A percentile compares a stretch with the other conserved stretches of the same genome.
Evolutionary conservation across 495 filamentous ascomycete species (phyloP).

Genomic region (Talaromyces liani): DNA sequence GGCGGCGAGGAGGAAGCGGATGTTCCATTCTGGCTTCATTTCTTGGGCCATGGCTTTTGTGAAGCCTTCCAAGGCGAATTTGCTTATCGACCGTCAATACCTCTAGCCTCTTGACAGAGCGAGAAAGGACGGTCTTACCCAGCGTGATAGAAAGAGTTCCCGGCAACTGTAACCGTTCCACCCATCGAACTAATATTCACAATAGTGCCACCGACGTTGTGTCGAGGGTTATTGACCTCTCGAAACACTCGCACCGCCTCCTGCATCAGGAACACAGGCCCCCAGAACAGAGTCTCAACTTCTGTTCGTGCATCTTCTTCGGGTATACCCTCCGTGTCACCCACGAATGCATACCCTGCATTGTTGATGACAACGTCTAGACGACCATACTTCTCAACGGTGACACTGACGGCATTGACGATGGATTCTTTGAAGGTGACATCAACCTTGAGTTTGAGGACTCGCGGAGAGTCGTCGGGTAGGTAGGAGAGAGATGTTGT

Average conservation of each 20-base stretch:
- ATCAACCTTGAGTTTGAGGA: constrained; percentile 36
- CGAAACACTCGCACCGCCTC: constrained; percentile 40
- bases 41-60: constrained; percentile 46
- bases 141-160: constrained; percentile 33
- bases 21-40: constrained; percentile 41
- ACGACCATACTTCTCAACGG: constrained; percentile 25
- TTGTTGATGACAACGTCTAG: constrained; percentile 54
- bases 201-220: constrained; percentile 39
- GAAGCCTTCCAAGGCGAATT: constrained; percentile 50
- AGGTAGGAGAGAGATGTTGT: constrained; percentile 27
- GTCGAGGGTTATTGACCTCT: constrained; percentile 12
- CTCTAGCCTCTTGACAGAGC: not conserved
- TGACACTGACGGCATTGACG: constrained; percentile 18
- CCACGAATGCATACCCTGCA: constrained; percentile 34
- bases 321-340: constrained; percentile 37
- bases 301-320: constrained; percentile 30
- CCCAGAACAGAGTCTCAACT: constrained; percentile 51
- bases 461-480: constrained; percentile 21
- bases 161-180: constrained; percentile 38
- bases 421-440: constrained; percentile 31
- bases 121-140: constrained; percentile 11
- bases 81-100: constrained; percentile 15
- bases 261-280: constrained; percentile 35
- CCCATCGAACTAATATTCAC: constrained; percentile 48
- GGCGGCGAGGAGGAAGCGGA: constrained; percentile 16